These are phyloP conservation scores for Penicillium freii DNA, from an alignment of 2,329 filamentous ascomycete species.

Conservation along the genomic window DNA sequence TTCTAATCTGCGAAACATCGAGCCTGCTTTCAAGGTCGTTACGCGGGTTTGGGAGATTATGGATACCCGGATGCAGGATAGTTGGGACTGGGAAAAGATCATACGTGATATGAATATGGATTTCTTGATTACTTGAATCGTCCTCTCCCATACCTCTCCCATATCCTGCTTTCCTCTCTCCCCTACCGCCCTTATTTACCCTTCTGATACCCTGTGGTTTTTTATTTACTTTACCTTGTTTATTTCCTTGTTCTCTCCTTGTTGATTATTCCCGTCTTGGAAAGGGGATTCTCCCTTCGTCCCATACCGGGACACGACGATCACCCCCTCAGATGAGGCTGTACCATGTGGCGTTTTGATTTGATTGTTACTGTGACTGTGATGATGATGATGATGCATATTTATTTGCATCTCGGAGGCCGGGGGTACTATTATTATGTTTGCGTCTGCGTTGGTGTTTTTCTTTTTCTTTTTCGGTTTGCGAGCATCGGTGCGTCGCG, in stretches of 20 bases:
- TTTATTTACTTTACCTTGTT: conserved; percentile 2
- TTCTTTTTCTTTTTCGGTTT: not conserved
- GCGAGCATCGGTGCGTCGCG: conserved; percentile 6
- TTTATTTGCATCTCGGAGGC: conserved; percentile 18
- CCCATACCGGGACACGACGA: conserved; percentile 14
- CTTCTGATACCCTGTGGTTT: conserved; percentile 21
- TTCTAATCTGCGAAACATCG: conserved; percentile 59
- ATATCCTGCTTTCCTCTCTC: not conserved
- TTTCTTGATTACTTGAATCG: conserved; percentile 56
- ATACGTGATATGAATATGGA: conserved; percentile 59
- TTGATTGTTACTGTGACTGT: conserved; percentile 1
- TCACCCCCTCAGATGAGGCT: conserved; percentile 11
- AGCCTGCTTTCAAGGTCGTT: conserved; percentile 56
- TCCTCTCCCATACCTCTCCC: not conserved
- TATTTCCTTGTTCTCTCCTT: not conserved
- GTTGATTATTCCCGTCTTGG: conserved; percentile 6
- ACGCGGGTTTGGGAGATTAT: conserved; percentile 59
- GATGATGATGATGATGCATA: conserved; percentile 1
- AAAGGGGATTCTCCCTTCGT: not conserved
- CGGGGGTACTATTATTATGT: not conserved
- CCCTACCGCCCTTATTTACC: conserved; percentile 1
- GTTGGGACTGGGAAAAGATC: conserved; percentile 64
- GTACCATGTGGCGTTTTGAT: conserved; percentile 22
- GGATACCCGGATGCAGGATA: conserved; percentile 56
- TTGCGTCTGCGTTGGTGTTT: not conserved